Conservation (phyloP, 2,329 filamentous ascomycete genomes). For the Conoideocrella luteorostrata region DNA sequence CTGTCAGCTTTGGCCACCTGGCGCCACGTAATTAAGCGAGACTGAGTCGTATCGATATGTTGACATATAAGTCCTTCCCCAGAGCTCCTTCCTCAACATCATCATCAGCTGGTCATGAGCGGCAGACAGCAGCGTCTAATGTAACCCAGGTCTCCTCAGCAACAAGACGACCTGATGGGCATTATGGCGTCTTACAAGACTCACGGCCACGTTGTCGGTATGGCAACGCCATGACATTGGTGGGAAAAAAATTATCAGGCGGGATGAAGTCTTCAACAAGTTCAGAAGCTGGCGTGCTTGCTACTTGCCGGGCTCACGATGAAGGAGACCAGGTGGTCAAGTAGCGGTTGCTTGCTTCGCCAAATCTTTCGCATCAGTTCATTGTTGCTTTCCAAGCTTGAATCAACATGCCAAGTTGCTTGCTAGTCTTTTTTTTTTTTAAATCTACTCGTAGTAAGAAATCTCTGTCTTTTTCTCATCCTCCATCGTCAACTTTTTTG, state of each 20-base stretch:
- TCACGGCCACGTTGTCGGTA: background rate
- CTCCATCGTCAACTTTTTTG: conserved; percentile 8
- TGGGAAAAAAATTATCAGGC: conserved; percentile 2
- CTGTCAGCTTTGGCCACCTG: too few relatives aligned
- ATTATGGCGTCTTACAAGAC: background rate
- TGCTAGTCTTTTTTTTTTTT: too few relatives aligned
- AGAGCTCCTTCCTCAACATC: too few relatives aligned
- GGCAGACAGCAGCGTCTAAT: too few relatives aligned
- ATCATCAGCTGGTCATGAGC: too few relatives aligned
- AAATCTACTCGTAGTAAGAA: conserved; percentile 1
- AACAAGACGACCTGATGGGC: background rate
- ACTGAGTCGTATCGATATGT: too few relatives aligned
- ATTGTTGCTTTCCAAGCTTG: background rate
- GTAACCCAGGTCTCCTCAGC: background rate
- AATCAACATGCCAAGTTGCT: too few relatives aligned
- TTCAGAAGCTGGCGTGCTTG: background rate
- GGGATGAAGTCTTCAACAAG: background rate
- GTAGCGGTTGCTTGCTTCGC: conserved; percentile 6
- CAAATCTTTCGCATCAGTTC: background rate
- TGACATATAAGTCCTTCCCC: too few relatives aligned
- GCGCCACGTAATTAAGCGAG: too few relatives aligned
- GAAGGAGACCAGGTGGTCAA: background rate
- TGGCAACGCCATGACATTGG: background rate
- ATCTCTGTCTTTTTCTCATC: conserved; percentile 7
- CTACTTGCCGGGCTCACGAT: conserved; percentile 4